Evolutionary conservation across 129 eudicot genomes (phyloP).

Genomic region (Pulicaria dysenterica): DNA sequence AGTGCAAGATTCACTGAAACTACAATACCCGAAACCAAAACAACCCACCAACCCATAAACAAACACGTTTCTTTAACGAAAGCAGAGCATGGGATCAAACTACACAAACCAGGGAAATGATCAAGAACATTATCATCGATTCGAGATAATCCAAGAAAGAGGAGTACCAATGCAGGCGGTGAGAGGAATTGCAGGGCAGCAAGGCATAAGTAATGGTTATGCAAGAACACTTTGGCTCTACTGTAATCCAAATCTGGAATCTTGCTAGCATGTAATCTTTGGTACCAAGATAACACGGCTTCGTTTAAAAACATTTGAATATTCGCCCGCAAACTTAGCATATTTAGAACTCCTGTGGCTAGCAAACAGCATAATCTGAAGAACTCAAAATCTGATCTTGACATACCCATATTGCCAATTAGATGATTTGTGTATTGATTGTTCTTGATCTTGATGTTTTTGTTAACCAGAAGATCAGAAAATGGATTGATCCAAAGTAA

Average conservation of each 20-base stretch:
- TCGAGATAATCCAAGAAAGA: conserved; percentile 76
- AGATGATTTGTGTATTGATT: conserved; percentile 34
- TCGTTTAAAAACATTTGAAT: conserved; percentile 85
- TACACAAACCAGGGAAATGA: conserved; percentile 48
- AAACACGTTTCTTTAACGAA: conserved; percentile 66
- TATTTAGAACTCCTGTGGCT: conserved; percentile 58
- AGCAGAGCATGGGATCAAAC: conserved; percentile 56
- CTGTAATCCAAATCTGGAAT: conserved; percentile 85
- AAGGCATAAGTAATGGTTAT: conserved; percentile 85
- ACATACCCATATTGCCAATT: conserved; percentile 69
- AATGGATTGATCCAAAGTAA: conserved; percentile 84
- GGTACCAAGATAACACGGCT: conserved; percentile 96
- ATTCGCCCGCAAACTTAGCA: conserved; percentile 53
- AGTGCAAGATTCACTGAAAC: conserved; percentile 66
- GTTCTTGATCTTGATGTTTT: conserved; percentile 32
- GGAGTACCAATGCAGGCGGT: conserved; percentile 71
- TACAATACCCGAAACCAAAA: conserved; percentile 60
- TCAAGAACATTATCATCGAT: conserved; percentile 55
- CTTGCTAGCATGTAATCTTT: conserved; percentile 85
- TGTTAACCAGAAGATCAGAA: conserved; percentile 52
- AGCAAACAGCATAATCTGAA: conserved; percentile 69
- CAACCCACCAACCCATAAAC: conserved; percentile 91
- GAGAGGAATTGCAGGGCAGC: conserved; percentile 75
- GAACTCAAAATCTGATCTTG: conserved; percentile 58
- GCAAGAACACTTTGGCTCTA: conserved; percentile 90